Evolutionary conservation across 805 yeast species (phyloP).

Genomic region (Candida palmyrensis): DNA sequence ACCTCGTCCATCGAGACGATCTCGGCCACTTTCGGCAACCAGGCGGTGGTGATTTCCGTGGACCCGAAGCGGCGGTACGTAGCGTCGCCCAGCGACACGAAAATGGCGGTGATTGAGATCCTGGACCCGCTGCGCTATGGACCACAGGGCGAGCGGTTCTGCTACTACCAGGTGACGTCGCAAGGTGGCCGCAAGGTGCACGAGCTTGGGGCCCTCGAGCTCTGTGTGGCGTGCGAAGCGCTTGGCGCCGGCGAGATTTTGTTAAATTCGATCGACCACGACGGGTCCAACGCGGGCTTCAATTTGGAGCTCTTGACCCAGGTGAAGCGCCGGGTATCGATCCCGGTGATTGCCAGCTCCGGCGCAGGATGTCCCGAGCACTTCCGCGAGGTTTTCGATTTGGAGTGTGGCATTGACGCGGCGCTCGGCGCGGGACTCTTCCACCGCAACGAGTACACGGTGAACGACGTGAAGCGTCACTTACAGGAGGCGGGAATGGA

Average conservation of each 20-base stretch:
- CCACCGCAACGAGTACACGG: slow-evolving; percentile 91
- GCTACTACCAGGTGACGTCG: slow-evolving; percentile 93
- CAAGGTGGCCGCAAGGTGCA: slow-evolving; percentile 90
- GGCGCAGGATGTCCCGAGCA: slow-evolving; percentile 96
- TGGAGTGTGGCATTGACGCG: slow-evolving; percentile 82
- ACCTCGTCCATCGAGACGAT: slow-evolving; percentile 89
- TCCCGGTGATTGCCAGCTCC: slow-evolving; percentile 96
- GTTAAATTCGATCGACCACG: slow-evolving; percentile 92
- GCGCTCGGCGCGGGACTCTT: slow-evolving; percentile 99
- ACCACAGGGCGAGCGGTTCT: slow-evolving; percentile 83
- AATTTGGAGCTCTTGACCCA: slow-evolving; percentile 81
- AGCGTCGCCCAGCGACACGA: slow-evolving; percentile 50
- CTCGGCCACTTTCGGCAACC: slow-evolving; percentile 87
- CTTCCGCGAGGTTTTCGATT: slow-evolving; percentile 77
- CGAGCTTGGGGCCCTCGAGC: slow-evolving; percentile 87
- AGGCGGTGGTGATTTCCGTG: slow-evolving; percentile 97
- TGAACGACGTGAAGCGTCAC: slow-evolving; percentile 71
- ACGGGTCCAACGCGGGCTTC: slow-evolving; percentile 92
- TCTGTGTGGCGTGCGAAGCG: slow-evolving; percentile 82
- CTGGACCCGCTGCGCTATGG: slow-evolving; percentile 47
- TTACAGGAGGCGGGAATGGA: slow-evolving; percentile 55
- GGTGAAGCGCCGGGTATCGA: slow-evolving; percentile 67
- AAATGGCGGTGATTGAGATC: slow-evolving; percentile 62
- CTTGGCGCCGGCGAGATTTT: slow-evolving; percentile 96
- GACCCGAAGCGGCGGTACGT: slow-evolving; percentile 91